Evolutionary conservation across 192 early-diverging fungal genomes (phyloP).

Genomic region (Coemansia sp.): DNA sequence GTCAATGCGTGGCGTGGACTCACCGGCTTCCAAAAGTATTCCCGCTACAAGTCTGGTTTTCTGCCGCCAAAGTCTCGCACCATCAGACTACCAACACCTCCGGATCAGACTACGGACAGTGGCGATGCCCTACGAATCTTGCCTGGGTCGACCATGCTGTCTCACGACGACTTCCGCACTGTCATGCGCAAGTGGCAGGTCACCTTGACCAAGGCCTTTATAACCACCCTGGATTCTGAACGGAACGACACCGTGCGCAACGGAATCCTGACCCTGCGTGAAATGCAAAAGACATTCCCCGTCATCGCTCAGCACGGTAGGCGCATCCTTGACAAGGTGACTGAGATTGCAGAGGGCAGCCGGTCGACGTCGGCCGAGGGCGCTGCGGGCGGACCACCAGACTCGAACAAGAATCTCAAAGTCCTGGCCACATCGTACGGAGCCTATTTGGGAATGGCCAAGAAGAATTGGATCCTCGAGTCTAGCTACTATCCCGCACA

Average conservation of each 20-base stretch:
- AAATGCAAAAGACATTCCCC: slow-evolving; percentile 52
- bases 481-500: slow-evolving; percentile 37
- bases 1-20: slow-evolving; percentile 50
- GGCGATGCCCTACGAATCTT: slow-evolving; percentile 44
- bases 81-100: slow-evolving; percentile 23
- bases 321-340: slow-evolving; percentile 43
- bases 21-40: slow-evolving; percentile 42
- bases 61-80: slow-evolving; percentile 55
- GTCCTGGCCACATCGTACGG: slow-evolving; percentile 51
- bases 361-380: slow-evolving; percentile 11
- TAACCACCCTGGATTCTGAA: slow-evolving; percentile 24
- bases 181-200: slow-evolving; percentile 57
- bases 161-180: slow-evolving; percentile 48
- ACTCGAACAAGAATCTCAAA: slow-evolving; percentile 51
- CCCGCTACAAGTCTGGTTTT: slow-evolving; percentile 47
- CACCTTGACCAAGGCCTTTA: slow-evolving; percentile 43
- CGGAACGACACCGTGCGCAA: slow-evolving; percentile 54
- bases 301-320: slow-evolving; percentile 38
- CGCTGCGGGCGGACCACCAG: slow-evolving; percentile 1
- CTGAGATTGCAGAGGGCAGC: slow-evolving; percentile 21
- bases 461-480: slow-evolving; percentile 48
- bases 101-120: neutral
- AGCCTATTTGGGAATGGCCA: slow-evolving; percentile 34
- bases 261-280: slow-evolving; percentile 44
- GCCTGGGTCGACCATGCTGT: slow-evolving; percentile 32